Base-by-base conservation (phyloP, 75 land plant genomes). In the Gnetum montanum region DNA sequence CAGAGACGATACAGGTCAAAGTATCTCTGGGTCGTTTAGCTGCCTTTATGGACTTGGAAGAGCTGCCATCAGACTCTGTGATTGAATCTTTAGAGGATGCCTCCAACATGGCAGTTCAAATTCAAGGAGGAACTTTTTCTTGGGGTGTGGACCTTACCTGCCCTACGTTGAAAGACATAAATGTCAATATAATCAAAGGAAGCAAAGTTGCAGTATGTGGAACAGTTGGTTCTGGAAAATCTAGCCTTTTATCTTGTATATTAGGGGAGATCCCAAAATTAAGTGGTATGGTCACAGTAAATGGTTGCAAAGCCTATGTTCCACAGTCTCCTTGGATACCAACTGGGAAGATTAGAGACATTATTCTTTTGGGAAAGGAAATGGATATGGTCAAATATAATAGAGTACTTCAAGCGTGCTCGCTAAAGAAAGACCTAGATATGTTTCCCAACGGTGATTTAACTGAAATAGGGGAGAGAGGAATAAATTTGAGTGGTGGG, bases 151-250 rank as follows among this genome's bases (percentile, higher is more conserved):
- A 65, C 55, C 62, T 66, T 3, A 33, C 45, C 16, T 58, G 8
- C 34, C 70, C 71, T 8, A 82, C 81, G 19, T 31, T 89, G 18
- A 51, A 31, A 44, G 65, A 70, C 40, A 43, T 86, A 13, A 51
- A 74, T 46, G 35, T 90, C 18, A 43, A 58, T 23, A 71, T 82
- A 27, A 45, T 29, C 15, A 70, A 51, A 54, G 90, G 90, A n/a
- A 70, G 69, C 67, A 68, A 60, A n/a, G 87, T 85, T 12, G 90
- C 90, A 20, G 78, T 90, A 16, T 83, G 86, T 74, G 90, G 96
- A 24, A 58, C 71, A 51, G 95, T 89, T 61, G 95, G 95, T 28
- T 78, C 95, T 3, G 95, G 95, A 18, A 89, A 89, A 69, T 81
- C 85, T 41, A 80, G 85, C 62, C 73, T 89, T 31, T 73, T 89